Evolutionary conservation across 352 stramenopile species (phyloP), one percentile per base, ranked within the genome.

Genomic region (Globisporangium mamillatum): DNA sequence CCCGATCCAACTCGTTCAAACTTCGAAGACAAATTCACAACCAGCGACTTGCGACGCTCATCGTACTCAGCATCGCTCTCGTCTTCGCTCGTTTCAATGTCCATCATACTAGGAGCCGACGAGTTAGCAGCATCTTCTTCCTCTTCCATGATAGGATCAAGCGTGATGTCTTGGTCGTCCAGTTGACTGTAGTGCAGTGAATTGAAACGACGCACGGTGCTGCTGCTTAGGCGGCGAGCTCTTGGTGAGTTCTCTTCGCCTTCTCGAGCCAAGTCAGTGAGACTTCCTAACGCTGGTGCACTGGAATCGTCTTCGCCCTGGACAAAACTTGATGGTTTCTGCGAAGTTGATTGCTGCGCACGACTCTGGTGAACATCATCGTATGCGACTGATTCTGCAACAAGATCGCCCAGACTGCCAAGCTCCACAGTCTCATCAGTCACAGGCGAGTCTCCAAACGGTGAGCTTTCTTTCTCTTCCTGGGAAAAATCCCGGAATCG

Each of bases 81-180:
- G 6, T 88, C 72, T 0, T 74, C 74, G 14, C 76, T 80, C 12
- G 72, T 86, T 10, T 87, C 86, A 22, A 93, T 71, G n/a, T 85
- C 92, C 79, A 95, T 93, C 68, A 77, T 75, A 65, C 88, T 95
- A n/a, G 85, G 80, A 14, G 68, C 75, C 20, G 73, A 84, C 34
- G 83, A 90, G 34, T 69, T 78, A 0, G 67, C 72, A 36, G 76
- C 70, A 50, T 82, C 81, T 68, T 93, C 87, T 32, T 89, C 81
- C 56, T 74, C 80, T 63, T 95, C 85, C 64, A 70, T 57, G 62
- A 93, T 92, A 25, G 85, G 75, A 57, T 89, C 84, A 6, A 95
- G 64, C 20, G 75, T 82, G 14, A 66, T 60, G 24, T 86, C 76
- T 67, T 86, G 77, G 18, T 80, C 71, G 27, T 78, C 72, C 22